Base-by-base conservation (phyloP, 2,329 filamentous ascomycete genomes). In the Fusarium transvaalense region DNA sequence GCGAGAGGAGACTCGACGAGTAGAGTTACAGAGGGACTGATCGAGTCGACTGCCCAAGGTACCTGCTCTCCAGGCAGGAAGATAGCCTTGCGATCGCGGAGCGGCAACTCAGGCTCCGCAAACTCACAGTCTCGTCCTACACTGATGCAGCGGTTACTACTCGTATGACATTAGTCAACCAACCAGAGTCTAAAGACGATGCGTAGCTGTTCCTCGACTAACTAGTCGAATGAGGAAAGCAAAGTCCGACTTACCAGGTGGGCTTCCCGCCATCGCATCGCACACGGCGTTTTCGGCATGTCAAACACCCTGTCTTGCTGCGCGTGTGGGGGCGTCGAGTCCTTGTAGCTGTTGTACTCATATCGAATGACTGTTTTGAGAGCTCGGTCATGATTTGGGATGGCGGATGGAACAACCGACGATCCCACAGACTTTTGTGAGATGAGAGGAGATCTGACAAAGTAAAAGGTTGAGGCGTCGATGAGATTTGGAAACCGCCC, bases 1-100 rank as follows among this genome's bases (percentile, higher is more conserved):
- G 42, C 41, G 3, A 58, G 41, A 2, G 46, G 41, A 0, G 64
- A 56, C 3, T 38, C 14, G 4, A 13, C 32, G 5, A 42, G 21
- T 4, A 59, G 5, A 21, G 51, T 35, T 8, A 12, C 12, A 6
- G 56, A 48, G 1, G 39, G 12, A 8, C 25, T 6, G 19, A 23
- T 19, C 10, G 55, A 31, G 13, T 35, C 25, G 13, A 71, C 12
- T 2, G 50, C 13, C 72, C 72, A 74, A 5, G 72, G 71, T 5
- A 66, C 63, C 31, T 74, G 72, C 37, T 74, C 56, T 5, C 72
- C 72, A 1, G 72, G 72, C 1, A 74, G 60, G 21, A 50, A 59
- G 10, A 35, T 19, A 7, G 66, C 57, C 2, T 65, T 66, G 4
- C 71, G 72, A 19, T 74, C 72, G 29, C 71, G 69, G 9, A 75